These are phyloP conservation scores for Mucor sp. DNA, from an alignment of 371 early-diverging fungal genomes.

Conservation along the genomic window DNA sequence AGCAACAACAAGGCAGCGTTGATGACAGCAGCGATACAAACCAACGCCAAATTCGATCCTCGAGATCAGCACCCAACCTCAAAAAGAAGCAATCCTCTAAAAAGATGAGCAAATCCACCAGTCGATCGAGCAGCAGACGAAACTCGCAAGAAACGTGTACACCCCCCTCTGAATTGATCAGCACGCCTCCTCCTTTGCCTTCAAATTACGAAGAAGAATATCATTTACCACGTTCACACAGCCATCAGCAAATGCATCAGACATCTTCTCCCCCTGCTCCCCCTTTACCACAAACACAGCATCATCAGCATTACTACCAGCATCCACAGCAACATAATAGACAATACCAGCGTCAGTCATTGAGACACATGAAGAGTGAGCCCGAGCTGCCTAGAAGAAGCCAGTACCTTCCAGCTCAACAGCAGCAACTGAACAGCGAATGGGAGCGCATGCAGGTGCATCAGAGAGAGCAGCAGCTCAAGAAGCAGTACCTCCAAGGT, in stretches of 20 bases:
- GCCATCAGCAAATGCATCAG: constrained; percentile 10
- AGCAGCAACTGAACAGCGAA: constrained; percentile 36
- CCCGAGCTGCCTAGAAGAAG: constrained; percentile 28
- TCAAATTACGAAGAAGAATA: constrained; percentile 1
- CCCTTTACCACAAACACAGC: not conserved
- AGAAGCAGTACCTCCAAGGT: constrained; percentile 22
- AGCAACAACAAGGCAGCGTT: not conserved
- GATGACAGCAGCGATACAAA: not conserved
- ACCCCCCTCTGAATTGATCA: constrained; percentile 6
- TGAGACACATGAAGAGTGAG: constrained; percentile 40
- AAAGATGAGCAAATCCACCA: constrained; percentile 4
- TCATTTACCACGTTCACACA: constrained; percentile 8
- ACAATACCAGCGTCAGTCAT: constrained; percentile 10
- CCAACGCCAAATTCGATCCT: constrained; percentile 21
- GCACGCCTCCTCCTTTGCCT: constrained; percentile 15
- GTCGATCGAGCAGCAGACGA: constrained; percentile 14
- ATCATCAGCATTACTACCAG: constrained; percentile 9
- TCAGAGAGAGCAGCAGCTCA: constrained; percentile 42
- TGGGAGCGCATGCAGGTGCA: constrained; percentile 46
- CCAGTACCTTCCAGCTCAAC: constrained; percentile 26
- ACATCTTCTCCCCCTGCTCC: too few species aligned
- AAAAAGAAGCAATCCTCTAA: constrained; percentile 36
- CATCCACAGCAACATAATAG: constrained; percentile 2
- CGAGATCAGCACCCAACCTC: constrained; percentile 34
- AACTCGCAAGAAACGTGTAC: constrained; percentile 20